Evolutionary conservation across 805 yeast species (phyloP), one percentile per base, ranked within the genome.

Genomic region (Myxozyma mucilagina): DNA sequence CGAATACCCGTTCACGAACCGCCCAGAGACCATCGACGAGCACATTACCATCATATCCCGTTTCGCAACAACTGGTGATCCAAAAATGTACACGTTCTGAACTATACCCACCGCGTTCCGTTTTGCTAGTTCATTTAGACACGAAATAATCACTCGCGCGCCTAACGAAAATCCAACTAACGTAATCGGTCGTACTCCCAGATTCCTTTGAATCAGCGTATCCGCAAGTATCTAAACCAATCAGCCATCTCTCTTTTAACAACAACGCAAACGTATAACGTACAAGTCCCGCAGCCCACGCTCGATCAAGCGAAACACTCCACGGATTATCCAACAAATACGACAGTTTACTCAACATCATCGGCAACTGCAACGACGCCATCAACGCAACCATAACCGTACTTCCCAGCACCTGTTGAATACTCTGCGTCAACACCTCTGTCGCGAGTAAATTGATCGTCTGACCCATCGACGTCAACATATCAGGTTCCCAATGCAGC

Each of bases 401-500:
- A 11, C 90, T 90, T 53, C 98, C 99, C 41, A 94, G 79, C 59
- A 94, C 87, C 73, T 96, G 99, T 76, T 94, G 99, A 48, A 94
- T 87, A 4, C 97, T 90, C 67, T 93, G 94, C 0, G 96, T 84
- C 56, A 96, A 79, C 0, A 96, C 93, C 75, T 94, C 99, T 44
- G 93, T 88, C 0, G 99, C 99, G 59, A 94, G 80, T 69, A 94
- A 92, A 64, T 85, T 84, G 65, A 94, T 93, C 0, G 99, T 94
- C 74, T 94, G 97, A 72, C 99, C 99, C 83, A 89, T 90, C 57
- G 96, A 88, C 64, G 85, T 87, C 69, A 94, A 84, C 94, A 94
- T 90, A 67, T 94, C 99, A 0, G 99, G 99, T 74, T 94, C 99
- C 99, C 99, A 94, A 51, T 89, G 77, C 7, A 94, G 78, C 0